Evolutionary conservation across 345 rosid species (phyloP), one percentile per base, ranked within the genome.

Genomic region (Draba incana): DNA sequence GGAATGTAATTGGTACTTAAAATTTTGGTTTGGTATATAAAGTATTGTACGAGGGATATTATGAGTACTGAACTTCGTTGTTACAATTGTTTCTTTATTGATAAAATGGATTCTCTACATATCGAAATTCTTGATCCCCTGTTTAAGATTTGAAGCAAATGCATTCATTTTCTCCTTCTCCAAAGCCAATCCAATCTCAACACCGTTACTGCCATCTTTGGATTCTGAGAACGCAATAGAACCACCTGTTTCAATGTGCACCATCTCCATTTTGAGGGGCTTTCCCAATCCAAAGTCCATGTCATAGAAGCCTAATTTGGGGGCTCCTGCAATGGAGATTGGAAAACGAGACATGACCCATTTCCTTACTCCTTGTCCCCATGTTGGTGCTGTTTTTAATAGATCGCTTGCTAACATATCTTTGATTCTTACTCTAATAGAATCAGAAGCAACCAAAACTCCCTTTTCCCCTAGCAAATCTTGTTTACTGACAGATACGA

Each of bases 391-490:
- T 38, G 59, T 70, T 8, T 27, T 64, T 41, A 46, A 5, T 4
- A 75, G 45, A n/a, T 75, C 64, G 6, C 69, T 68, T 38, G 74
- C 28, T 68, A 75, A 54, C 66, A 71, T 55, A 0, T 59, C 76
- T 23, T 43, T 52, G 14, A 81, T 59, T 27, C 52, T 58, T 4
- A 10, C 42, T 11, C 49, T 67, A 8, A 83, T 78, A 10, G 70
- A 55, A 12, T 68, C 49, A 15, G 80, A 75, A 2, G 82, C 82
- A 0, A 15, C 15, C 0, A 69, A 15, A 6, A 81, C 15, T 2
- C 85, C 80, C 2, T 76, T 46, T 49, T 43, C 27, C 14, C 70
- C 78, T 10, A 75, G 12, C 31, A 85, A 51, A 5, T 82, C 74
- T 10, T 47, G 46, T 59, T 63, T 78, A 45, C 66, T 79, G 25